phyloP scores from a whole-genome alignment of 2,329 filamentous ascomycete species.

The Ceratocystis ficicola region DNA sequence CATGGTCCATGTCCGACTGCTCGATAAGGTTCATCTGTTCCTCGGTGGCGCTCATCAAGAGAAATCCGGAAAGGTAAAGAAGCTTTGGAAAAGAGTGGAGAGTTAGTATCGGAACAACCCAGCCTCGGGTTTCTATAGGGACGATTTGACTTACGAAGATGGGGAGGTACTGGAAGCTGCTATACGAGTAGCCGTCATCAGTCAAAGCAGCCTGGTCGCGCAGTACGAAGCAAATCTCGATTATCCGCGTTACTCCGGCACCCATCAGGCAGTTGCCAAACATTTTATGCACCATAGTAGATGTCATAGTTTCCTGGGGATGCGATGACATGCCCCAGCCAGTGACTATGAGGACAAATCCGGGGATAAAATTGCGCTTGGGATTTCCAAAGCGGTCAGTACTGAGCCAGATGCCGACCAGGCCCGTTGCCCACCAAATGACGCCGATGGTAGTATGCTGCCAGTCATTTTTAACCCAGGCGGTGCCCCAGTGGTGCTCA shows the following conservation, averaged over 20 bases:
- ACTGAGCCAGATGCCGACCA: slow-evolving; percentile 87
- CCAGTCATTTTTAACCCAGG: slow-evolving; percentile 87
- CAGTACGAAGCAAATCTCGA: slow-evolving; percentile 84
- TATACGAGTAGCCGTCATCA: slow-evolving; percentile 56
- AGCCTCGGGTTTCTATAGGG: no score
- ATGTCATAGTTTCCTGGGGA: slow-evolving; percentile 70
- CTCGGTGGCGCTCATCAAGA: slow-evolving; percentile 96
- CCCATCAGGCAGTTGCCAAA: slow-evolving; percentile 96
- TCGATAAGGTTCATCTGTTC: slow-evolving; percentile 80
- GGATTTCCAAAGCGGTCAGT: slow-evolving; percentile 69
- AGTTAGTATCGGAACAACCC: no score
- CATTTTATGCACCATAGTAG: slow-evolving; percentile 73
- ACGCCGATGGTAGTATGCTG: slow-evolving; percentile 99
- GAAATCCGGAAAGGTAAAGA: slow-evolving; percentile 80
- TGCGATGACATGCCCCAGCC: slow-evolving; percentile 94
- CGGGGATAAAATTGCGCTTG: slow-evolving; percentile 86
- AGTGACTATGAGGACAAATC: slow-evolving; percentile 79
- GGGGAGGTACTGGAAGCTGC: slow-evolving; percentile 46
- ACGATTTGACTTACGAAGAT: slow-evolving; percentile 40
- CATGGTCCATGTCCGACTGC: slow-evolving; percentile 65
- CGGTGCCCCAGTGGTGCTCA: slow-evolving; percentile 82
- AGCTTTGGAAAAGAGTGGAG: slow-evolving; percentile 42
- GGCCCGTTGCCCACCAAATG: slow-evolving; percentile 91
- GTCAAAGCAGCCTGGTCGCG: slow-evolving; percentile 55
- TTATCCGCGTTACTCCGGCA: slow-evolving; percentile 68